Percentiles rank a stretch among this genome's conserved stretches.
Evolutionary conservation across 441 rosid genomes (phyloP).

Genomic region (Jatropha podagrica): DNA sequence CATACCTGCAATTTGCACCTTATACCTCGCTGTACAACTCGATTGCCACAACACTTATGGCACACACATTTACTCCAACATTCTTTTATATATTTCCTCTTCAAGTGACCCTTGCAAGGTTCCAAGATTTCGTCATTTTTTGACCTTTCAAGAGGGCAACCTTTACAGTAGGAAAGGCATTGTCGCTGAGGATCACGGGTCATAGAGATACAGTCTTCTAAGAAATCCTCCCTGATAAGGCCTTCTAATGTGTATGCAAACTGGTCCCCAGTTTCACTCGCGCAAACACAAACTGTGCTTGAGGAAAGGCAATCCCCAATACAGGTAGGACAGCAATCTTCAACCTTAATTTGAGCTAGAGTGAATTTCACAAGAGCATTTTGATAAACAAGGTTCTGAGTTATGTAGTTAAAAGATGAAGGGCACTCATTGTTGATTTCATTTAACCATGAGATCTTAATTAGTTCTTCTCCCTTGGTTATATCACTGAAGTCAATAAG

Average conservation of each 20-base stretch:
- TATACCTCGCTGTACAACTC: constrained; percentile 89
- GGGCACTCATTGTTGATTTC: constrained; percentile 59
- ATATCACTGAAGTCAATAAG: constrained; percentile 52
- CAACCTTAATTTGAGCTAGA: constrained; percentile 53
- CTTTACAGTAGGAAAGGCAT: constrained; percentile 50
- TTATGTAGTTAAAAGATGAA: constrained; percentile 59
- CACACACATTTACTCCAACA: constrained; percentile 97
- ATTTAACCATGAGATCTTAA: constrained; percentile 74
- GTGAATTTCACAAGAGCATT: constrained; percentile 61
- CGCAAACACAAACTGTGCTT: constrained; percentile 55
- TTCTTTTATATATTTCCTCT: constrained; percentile 74
- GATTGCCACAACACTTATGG: constrained; percentile 72
- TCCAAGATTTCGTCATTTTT: constrained; percentile 51
- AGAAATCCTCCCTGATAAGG: constrained; percentile 54
- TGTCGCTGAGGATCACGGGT: constrained; percentile 59
- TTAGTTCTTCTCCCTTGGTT: constrained; percentile 68
- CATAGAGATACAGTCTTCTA: constrained; percentile 60
- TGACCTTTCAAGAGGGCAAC: constrained; percentile 71
- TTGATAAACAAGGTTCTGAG: constrained; percentile 53
- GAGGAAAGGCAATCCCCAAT: constrained; percentile 66
- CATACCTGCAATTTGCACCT: constrained; percentile 71
- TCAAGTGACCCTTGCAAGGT: constrained; percentile 85
- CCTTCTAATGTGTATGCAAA: constrained; percentile 64
- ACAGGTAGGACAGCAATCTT: constrained; percentile 67
- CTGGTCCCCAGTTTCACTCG: constrained; percentile 39